Percentiles rank a stretch among this genome's conserved stretches.
phyloP scores from a whole-genome alignment of 1,284 basidiomycete species.

The Cystobasidium sp. region DNA sequence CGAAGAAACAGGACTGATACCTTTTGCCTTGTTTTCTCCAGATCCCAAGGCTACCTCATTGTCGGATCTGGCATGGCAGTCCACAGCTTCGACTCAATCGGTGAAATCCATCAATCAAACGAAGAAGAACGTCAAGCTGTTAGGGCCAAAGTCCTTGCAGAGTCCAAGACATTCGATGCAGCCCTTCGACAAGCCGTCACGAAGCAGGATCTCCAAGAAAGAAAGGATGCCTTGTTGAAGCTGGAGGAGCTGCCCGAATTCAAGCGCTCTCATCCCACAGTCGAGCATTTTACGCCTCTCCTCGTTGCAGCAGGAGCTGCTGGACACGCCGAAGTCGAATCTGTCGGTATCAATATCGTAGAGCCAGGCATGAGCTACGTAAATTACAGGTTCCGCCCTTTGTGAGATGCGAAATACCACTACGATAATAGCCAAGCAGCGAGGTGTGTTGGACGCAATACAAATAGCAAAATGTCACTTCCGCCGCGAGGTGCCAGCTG shows the following conservation, averaged over 20 bases:
- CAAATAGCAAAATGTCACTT: too few species aligned
- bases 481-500: too few species aligned
- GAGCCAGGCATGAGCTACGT: conserved; percentile 6
- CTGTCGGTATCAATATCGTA: background rate
- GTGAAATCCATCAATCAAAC: background rate
- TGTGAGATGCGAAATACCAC: background rate
- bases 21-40: background rate
- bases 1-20: background rate
- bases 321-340: background rate
- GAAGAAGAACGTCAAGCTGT: background rate
- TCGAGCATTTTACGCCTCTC: conserved; percentile 8
- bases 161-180: conserved; percentile 8
- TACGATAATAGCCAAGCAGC: too few species aligned
- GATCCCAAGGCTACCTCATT: conserved; percentile 6
- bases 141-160: background rate
- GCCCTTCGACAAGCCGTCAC: background rate
- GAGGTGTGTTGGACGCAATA: too few species aligned
- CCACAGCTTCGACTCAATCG: conserved; percentile 4
- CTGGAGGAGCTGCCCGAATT: background rate
- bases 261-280: conserved; percentile 15
- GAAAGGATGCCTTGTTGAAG: background rate
- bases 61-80: conserved; percentile 10
- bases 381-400: conserved; percentile 5
- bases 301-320: conserved; percentile 5
- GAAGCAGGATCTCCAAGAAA: background rate